Conservation (phyloP, 2,329 filamentous ascomycete species). For the Cryphonectria nitschkei region DNA sequence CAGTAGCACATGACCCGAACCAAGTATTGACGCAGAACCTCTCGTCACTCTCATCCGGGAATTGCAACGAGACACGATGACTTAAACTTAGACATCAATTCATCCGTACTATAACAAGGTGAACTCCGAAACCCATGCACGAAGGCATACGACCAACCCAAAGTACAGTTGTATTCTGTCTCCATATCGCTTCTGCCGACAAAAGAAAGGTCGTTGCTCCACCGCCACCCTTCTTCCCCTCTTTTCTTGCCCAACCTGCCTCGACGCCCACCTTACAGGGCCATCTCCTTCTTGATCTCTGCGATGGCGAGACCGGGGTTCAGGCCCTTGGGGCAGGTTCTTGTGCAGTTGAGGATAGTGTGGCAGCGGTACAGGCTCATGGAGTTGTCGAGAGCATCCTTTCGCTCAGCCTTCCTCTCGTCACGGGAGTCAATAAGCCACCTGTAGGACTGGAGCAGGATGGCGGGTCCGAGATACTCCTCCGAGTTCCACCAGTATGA, state of each 20-base stretch:
- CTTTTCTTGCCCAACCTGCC: not conserved
- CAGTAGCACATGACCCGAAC: not conserved
- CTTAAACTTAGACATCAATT: slow-evolving; percentile 31
- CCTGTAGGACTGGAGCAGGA: slow-evolving; percentile 96
- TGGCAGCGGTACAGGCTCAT: slow-evolving; percentile 99
- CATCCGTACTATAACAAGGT: slow-evolving; percentile 36
- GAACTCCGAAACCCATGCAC: slow-evolving; percentile 40
- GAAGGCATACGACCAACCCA: slow-evolving; percentile 33
- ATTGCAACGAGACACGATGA: not conserved
- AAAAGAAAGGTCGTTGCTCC: slow-evolving; percentile 15
- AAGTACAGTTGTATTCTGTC: slow-evolving; percentile 22
- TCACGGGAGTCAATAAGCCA: slow-evolving; percentile 97
- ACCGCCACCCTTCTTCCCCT: slow-evolving; percentile 1
- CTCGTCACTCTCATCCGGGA: not conserved
- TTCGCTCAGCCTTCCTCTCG: slow-evolving; percentile 84
- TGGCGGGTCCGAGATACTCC: slow-evolving; percentile 96
- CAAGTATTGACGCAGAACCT: not conserved
- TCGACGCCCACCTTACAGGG: slow-evolving; percentile 47
- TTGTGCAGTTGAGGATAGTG: slow-evolving; percentile 98
- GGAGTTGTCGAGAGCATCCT: slow-evolving; percentile 92
- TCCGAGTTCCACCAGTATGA: slow-evolving; percentile 99
- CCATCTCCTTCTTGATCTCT: slow-evolving; percentile 98
- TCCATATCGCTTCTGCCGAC: slow-evolving; percentile 21
- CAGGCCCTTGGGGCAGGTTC: slow-evolving; percentile 96
- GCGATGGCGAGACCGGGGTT: slow-evolving; percentile 96